These are phyloP conservation scores for Lepidium aucheri DNA, from an alignment of 345 rosid genomes.

Conservation along the genomic window DNA sequence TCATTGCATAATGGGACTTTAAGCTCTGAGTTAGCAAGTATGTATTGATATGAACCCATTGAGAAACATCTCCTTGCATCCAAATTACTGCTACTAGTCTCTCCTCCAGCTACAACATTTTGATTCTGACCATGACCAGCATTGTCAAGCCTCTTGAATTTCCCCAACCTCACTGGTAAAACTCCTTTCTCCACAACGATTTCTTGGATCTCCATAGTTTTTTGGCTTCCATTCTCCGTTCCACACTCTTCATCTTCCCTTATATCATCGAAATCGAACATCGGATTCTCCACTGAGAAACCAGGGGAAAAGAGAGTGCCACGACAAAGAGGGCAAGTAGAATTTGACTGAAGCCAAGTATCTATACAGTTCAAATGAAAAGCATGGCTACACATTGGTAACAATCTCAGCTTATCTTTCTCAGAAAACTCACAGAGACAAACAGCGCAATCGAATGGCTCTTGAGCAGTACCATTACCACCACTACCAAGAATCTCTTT, in stretches of 20 bases:
- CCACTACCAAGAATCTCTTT: constrained; percentile 46
- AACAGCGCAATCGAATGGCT: constrained; percentile 88
- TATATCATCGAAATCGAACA: constrained; percentile 55
- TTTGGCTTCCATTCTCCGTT: constrained; percentile 38
- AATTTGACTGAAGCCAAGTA: constrained; percentile 81
- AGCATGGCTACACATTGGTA: constrained; percentile 85
- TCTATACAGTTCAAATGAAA: constrained; percentile 79
- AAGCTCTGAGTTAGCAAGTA: constrained; percentile 60
- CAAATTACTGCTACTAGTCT: constrained; percentile 72
- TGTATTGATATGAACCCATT: constrained; percentile 82
- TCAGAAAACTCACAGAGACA: constrained; percentile 79
- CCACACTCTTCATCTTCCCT: constrained; percentile 53
- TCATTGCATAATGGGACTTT: constrained; percentile 40
- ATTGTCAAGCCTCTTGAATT: constrained; percentile 47
- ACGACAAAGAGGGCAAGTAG: constrained; percentile 79
- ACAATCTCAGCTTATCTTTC: constrained; percentile 74
- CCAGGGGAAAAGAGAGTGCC: constrained; percentile 64
- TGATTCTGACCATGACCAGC: background rate
- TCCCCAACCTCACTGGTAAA: constrained; percentile 75
- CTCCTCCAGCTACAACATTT: constrained; percentile 45
- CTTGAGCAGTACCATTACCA: constrained; percentile 33
- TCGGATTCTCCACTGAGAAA: constrained; percentile 58
- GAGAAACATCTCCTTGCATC: constrained; percentile 85
- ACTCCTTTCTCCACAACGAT: constrained; percentile 51
- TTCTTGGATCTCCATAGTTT: constrained; percentile 53